phyloP scores from a whole-genome alignment of 2,329 filamentous ascomycete species.

The Tolypocladium inflatum region DNA sequence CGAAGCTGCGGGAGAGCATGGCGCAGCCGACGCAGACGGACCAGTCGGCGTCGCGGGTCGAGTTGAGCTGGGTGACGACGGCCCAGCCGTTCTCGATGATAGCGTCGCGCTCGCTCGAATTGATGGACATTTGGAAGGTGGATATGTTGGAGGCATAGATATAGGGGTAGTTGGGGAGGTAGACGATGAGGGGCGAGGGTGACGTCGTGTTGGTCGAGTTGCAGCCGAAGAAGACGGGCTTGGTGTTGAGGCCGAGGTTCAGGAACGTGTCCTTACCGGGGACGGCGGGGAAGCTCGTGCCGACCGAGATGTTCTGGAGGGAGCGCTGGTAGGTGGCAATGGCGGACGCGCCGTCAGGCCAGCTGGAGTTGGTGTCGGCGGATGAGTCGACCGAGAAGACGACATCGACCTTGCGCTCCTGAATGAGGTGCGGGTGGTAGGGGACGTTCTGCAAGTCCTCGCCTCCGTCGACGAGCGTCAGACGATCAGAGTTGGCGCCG shows the following conservation, averaged over 20 bases:
- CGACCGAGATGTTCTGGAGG: constrained; percentile 36
- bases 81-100: constrained; percentile 85
- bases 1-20: constrained; percentile 66
- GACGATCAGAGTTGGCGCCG: constrained; percentile 32
- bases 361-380: constrained; percentile 47
- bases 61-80: constrained; percentile 74
- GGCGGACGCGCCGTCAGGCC: constrained; percentile 52
- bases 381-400: constrained; percentile 57
- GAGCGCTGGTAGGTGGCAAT: constrained; percentile 48
- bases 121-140: constrained; percentile 63
- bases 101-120: constrained; percentile 56
- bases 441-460: constrained; percentile 75
- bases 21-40: constrained; percentile 80
- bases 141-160: constrained; percentile 66
- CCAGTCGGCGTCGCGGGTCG: constrained; percentile 66
- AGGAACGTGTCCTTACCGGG: constrained; percentile 47
- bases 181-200: constrained; percentile 64
- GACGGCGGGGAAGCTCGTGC: constrained; percentile 48
- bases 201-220: constrained; percentile 44
- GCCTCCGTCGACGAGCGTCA: constrained; percentile 74
- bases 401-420: constrained; percentile 45
- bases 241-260: constrained; percentile 47
- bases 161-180: constrained; percentile 73
- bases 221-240: constrained; percentile 57
- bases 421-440: constrained; percentile 51